phyloP scores from a whole-genome alignment of 805 yeast genomes.

The Suhomyces pyralidae region DNA sequence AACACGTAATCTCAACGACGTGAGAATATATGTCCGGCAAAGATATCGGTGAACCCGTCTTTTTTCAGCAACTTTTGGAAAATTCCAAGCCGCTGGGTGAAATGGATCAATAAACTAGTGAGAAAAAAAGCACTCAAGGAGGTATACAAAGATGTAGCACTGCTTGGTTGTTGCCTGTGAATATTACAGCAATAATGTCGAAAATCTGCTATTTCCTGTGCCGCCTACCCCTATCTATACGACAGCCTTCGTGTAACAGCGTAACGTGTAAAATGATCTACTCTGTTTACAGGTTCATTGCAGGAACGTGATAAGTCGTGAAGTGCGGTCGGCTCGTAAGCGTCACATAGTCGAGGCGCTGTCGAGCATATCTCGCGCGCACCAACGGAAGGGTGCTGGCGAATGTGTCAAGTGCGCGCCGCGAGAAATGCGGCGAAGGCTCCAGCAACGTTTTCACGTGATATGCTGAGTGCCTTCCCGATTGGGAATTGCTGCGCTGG shows the following conservation, averaged over 20 bases:
- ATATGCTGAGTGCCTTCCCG: neutral
- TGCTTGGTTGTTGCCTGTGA: neutral
- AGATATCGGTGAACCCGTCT: neutral
- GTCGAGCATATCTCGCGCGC: neutral
- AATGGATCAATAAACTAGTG: neutral
- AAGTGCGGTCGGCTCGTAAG: neutral
- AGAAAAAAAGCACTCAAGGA: neutral
- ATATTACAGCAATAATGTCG: neutral
- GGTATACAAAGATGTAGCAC: neutral
- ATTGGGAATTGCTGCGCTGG: neutral
- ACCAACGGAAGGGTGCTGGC: neutral
- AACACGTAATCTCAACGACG: neutral
- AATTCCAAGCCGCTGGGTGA: neutral
- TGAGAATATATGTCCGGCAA: neutral
- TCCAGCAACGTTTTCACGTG: neutral
- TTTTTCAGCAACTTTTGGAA: neutral
- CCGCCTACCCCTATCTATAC: neutral
- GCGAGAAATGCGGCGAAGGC: neutral
- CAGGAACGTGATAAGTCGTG: neutral
- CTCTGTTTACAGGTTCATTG: neutral
- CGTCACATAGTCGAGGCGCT: neutral
- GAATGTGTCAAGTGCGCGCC: neutral
- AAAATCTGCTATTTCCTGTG: neutral
- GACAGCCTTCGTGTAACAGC: conserved; percentile 1
- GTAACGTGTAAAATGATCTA: conserved; percentile 3